Evolutionary conservation across 2,329 filamentous ascomycete genomes (phyloP), one percentile per base, ranked within the genome.

Genomic region (Daldinia sp.): DNA sequence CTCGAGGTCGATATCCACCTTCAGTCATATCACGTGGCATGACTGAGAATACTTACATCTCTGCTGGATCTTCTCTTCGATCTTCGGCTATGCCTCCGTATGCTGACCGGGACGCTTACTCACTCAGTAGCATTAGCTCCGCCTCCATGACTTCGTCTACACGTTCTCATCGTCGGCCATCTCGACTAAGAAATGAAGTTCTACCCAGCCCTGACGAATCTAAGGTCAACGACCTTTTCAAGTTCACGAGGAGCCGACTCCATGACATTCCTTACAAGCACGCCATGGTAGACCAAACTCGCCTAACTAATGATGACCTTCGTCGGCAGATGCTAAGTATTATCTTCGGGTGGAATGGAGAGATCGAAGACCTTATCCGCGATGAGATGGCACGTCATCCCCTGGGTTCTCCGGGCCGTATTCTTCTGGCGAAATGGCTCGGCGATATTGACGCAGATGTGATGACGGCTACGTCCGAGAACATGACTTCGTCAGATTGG

Each of bases 401-500:
- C 1, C 80, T 86, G 2, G 91, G 92, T 6, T 95, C 93, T 4
- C 87, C 93, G 1, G 92, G 89, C 69, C 89, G 92, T 12, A 92
- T 98, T 58, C 86, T 98, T 42, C 86, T 99, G 4, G 87, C 93
- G 1, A 97, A 97, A 79, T 99, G 96, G 96, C 87, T 99, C 0
- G 94, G 94, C 13, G 92, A 97, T 69, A 89, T 93, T 41, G 90
- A 93, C 66, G 87, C 91, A 0, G 93, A 97, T 74, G 87, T 93
- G 44, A 92, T 97, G 87, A 87, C 90, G 10, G 89, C 92, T 2
- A 92, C 89, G 48, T 92, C 93, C 0, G 90, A 95, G 72, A 91
- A 93, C n/a, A 94, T 96, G 87, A 95, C 93, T 9, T 93, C 92
- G 2, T 93, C 93, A 0, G 96, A 98, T 80, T 99, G 96, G 96